phyloP scores from a whole-genome alignment of 208 protist genomes.

The Leishmania aethiopica region DNA sequence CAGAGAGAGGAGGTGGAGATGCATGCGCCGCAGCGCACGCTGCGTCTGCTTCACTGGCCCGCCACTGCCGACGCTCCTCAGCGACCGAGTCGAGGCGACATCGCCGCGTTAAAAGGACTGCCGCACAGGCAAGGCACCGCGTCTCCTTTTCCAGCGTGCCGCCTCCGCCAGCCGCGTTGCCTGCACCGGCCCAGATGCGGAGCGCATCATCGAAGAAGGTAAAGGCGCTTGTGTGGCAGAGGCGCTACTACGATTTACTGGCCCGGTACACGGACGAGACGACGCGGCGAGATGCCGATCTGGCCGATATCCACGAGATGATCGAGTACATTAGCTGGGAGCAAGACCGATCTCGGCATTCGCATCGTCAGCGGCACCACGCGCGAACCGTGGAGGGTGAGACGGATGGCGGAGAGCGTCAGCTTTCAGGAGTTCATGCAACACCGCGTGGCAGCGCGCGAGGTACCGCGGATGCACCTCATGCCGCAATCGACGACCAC shows the following conservation, averaged over 20 bases:
- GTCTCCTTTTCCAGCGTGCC: neutral
- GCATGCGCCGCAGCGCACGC: neutral
- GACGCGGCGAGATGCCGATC: conserved; percentile 35
- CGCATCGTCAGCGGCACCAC: conserved; percentile 24
- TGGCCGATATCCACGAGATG: conserved; percentile 50
- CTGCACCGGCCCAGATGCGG: neutral
- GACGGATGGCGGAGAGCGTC: neutral
- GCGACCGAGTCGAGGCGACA: neutral
- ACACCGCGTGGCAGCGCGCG: neutral
- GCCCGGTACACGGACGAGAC: conserved; percentile 28
- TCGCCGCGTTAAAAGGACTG: neutral
- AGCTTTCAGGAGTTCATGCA: conserved; percentile 18
- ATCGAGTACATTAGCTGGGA: conserved; percentile 57
- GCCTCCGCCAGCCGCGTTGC: neutral
- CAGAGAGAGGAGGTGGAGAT: neutral
- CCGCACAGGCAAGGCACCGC: neutral
- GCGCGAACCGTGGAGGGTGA: neutral
- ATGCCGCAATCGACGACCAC: neutral
- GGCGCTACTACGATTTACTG: conserved; percentile 45
- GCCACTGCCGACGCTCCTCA: neutral
- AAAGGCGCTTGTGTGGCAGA: conserved; percentile 25
- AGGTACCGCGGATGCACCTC: neutral
- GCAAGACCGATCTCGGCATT: conserved; percentile 34
- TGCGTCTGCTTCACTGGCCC: neutral
- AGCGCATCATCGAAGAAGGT: neutral